These are phyloP conservation scores for Bipolaris victoriae DNA, from an alignment of 2,329 filamentous ascomycete species.

Conservation along the genomic window DNA sequence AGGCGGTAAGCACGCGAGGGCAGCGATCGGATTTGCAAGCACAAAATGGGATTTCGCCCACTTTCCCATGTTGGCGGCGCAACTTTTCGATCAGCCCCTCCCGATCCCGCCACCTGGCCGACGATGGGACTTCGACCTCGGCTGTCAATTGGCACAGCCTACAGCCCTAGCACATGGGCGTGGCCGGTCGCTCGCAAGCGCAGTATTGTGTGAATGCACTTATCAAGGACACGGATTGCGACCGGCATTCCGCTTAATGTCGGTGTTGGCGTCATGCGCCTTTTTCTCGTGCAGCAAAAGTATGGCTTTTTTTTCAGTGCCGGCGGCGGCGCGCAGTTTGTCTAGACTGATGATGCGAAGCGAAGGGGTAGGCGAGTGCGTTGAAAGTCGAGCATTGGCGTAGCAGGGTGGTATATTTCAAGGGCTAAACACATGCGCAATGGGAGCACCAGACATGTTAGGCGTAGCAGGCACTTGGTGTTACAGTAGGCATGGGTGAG, in stretches of 20 bases:
- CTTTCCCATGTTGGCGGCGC: slow-evolving; percentile 2
- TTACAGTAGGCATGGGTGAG: too few relatives aligned
- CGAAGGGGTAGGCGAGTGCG: background rate
- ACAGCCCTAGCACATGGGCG: background rate
- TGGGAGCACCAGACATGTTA: too few relatives aligned
- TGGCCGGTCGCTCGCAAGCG: background rate
- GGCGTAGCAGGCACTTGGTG: too few relatives aligned
- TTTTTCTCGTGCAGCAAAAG: too few relatives aligned
- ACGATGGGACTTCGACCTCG: background rate
- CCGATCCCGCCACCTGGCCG: background rate
- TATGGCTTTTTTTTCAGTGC: background rate
- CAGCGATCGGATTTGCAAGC: slow-evolving; percentile 11
- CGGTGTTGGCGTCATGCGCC: background rate
- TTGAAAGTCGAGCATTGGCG: too few relatives aligned
- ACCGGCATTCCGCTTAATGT: background rate
- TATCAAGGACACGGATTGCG: background rate
- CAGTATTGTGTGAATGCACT: background rate
- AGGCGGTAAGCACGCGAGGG: background rate
- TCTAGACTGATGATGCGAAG: background rate
- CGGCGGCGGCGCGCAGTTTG: background rate
- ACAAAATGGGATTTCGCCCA: slow-evolving; percentile 7
- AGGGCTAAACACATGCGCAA: too few relatives aligned
- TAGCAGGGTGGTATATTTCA: too few relatives aligned
- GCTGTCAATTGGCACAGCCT: background rate
- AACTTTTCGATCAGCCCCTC: slow-evolving; percentile 8